Percentiles rank a stretch among this genome's conserved stretches.
phyloP scores from a whole-genome alignment of 805 yeast species.

The Pichia phayaonensis region DNA sequence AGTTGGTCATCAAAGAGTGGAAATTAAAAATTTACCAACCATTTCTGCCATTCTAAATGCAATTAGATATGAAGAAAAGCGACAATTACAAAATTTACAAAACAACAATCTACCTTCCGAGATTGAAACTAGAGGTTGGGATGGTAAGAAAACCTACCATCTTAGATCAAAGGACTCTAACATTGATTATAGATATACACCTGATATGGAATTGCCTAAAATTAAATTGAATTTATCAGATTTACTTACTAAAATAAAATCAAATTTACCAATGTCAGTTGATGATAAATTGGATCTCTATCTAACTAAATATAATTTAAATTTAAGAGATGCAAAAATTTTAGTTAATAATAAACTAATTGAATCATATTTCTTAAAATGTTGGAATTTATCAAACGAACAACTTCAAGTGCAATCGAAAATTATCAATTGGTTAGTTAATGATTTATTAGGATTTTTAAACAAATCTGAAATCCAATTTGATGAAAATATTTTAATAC shows the following conservation, averaged over 20 bases:
- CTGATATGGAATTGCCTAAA: slow-evolving; percentile 81
- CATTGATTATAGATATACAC: slow-evolving; percentile 87
- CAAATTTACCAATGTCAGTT: slow-evolving; percentile 50
- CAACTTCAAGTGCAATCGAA: slow-evolving; percentile 9
- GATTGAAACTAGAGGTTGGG: slow-evolving; percentile 87
- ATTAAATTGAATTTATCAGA: slow-evolving; percentile 40
- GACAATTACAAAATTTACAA: slow-evolving; percentile 51
- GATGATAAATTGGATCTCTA: slow-evolving; percentile 42
- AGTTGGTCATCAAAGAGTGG: slow-evolving; percentile 65
- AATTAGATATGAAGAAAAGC: slow-evolving; percentile 56
- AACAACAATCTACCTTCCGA: not conserved
- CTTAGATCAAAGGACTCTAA: slow-evolving; percentile 73
- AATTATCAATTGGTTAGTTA: slow-evolving; percentile 55
- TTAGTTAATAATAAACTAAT: slow-evolving; percentile 44
- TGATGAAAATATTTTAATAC: slow-evolving; percentile 28
- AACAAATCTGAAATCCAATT: slow-evolving; percentile 40
- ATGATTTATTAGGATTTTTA: slow-evolving; percentile 68
- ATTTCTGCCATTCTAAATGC: slow-evolving; percentile 76
- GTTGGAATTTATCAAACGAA: slow-evolving; percentile 27
- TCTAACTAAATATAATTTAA: slow-evolving; percentile 50
- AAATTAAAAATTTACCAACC: slow-evolving; percentile 82
- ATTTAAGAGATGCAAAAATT: slow-evolving; percentile 69
- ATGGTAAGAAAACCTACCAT: slow-evolving; percentile 60
- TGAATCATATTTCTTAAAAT: slow-evolving; percentile 43
- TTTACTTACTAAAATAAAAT: slow-evolving; percentile 31